Evolutionary conservation across 1,284 basidiomycete species (phyloP), one percentile per base, ranked within the genome.

Genomic region (Naganishia cerealis): DNA sequence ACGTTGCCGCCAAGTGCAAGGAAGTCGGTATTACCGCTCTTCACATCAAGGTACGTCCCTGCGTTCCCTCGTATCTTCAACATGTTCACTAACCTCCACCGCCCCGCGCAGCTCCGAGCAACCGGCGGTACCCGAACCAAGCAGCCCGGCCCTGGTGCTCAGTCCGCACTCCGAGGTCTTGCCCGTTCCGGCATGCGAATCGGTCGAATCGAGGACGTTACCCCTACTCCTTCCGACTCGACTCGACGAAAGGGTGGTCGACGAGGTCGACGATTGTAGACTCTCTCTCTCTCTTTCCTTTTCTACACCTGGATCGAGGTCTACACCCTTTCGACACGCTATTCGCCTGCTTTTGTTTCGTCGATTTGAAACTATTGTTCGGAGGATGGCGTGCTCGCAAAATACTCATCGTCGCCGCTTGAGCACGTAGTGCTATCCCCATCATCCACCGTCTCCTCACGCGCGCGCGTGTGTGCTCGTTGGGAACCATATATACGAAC

Each of bases 201-300:
- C 76, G 96, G 95, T 72, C 88, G 95, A 76, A 98, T 99, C 76
- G 95, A 95, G 85, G 84, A 86, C 77, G 95, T 98, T 71, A 99
- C 95, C 68, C 95, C 95, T 75, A 88, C 95, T 73, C 95, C 95
- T 71, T 95, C 94, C 71, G 96, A 99, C 83, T 94, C 90, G 73
- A 99, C 95, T 76, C 88, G 95, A 79, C 88, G 94, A 85, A 99
- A 94, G 94, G 95, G 95, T 89, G 95, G 95, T 95, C 92, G 95
- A 77, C 94, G 95, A 85, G 95, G 95, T 94, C 92, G 94, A 81
- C 92, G 95, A 90, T 88, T 98, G 75, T 86, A 82, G 76, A 68
- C 9, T 40, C 21, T 38, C 52, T 53, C n/a, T 36, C 16, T 24
- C 29, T 38, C 5, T 12, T n/a, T 50, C 59, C 29, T 36, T 18